Evolutionary conservation across 306 rosid genomes (phyloP).

Genomic region (Cicer bijugum): DNA sequence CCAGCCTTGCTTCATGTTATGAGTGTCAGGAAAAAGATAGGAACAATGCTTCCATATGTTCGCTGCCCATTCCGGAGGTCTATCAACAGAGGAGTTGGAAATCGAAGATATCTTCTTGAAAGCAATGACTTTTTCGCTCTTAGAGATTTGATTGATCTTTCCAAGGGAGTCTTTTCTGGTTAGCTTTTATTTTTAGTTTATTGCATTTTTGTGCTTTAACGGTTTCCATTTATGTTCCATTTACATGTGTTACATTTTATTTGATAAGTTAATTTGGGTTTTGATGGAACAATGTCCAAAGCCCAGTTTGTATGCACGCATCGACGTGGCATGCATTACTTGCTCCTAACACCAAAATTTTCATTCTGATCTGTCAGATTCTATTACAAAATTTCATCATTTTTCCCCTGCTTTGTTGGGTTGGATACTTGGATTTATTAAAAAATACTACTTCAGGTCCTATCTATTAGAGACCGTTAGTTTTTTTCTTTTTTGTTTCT

Average conservation of each 20-base stretch:
- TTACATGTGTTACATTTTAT: slow-evolving; percentile 5
- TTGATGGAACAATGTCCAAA: slow-evolving; percentile 38
- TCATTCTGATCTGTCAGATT: slow-evolving; percentile 18
- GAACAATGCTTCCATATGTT: slow-evolving; percentile 79
- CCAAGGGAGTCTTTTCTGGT: slow-evolving; percentile 98
- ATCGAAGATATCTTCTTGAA: slow-evolving; percentile 86
- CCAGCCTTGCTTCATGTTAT: slow-evolving; percentile 84
- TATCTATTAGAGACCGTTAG: neutral
- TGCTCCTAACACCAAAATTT: slow-evolving; percentile 8
- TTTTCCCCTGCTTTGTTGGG: neutral
- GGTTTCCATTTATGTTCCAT: slow-evolving; percentile 11
- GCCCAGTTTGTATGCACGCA: slow-evolving; percentile 19
- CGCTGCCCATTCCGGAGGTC: slow-evolving; percentile 85
- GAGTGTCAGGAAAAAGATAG: slow-evolving; percentile 85
- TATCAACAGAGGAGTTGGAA: slow-evolving; percentile 82
- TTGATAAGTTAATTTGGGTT: slow-evolving; percentile 17
- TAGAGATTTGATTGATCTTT: slow-evolving; percentile 96
- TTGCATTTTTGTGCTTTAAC: slow-evolving; percentile 18
- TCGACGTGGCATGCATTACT: slow-evolving; percentile 19
- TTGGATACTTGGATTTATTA: neutral
- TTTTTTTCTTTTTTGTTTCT: neutral
- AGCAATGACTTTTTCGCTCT: slow-evolving; percentile 96
- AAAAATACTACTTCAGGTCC: neutral
- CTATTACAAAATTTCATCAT: neutral
- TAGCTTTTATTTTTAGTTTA: slow-evolving; percentile 44